Evolutionary conservation across 148 eudicot genomes (phyloP), one percentile per base, ranked within the genome.

Genomic region (Nepenthes mirabilis): DNA sequence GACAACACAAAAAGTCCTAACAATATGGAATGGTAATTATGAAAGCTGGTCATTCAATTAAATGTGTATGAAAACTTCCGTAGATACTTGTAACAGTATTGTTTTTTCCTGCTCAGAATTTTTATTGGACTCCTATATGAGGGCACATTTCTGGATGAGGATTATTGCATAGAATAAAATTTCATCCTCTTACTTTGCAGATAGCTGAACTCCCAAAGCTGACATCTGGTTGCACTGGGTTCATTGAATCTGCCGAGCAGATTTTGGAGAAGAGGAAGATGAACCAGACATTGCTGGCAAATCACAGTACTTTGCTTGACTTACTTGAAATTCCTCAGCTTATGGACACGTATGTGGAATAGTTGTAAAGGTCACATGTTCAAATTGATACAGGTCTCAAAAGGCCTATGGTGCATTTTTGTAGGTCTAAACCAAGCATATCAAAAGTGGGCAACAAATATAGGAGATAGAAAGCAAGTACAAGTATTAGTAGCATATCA

Each of bases 261-360:
- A 83, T 89, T 76, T 74, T 82, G 79, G 97, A 93, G 77, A 86
- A 89, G 74, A 83, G 96, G 76, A 89, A 89, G 82, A 77, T 93
- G 97, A 93, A 93, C 71, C 95, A 93, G 69, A 89, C 87, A 56
- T 72, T 93, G 68, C 80, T 93, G 50, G 79, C 85, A 62, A 89
- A 93, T 74, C 96, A 89, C 56, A 93, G 91, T 79, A 89, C 95
- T 65, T 78, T 89, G 87, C 99, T 93, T 69, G 99, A 93, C 84
- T 84, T 93, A 85, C 99, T 93, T 73, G 99, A 93, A 82, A 93
- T 93, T 80, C 99, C 99, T 69, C 99, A 93, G 77, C 97, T 93
- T 69, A 93, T 93, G 99, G 99, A 93, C 85, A 93, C 99, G 99
- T 93, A 89, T 56, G 90, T 83, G 70, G 13, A 10, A 3, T 2